Evolutionary conservation across 2,329 filamentous ascomycete species (phyloP).

Genomic region (Setomelanomma holmii): DNA sequence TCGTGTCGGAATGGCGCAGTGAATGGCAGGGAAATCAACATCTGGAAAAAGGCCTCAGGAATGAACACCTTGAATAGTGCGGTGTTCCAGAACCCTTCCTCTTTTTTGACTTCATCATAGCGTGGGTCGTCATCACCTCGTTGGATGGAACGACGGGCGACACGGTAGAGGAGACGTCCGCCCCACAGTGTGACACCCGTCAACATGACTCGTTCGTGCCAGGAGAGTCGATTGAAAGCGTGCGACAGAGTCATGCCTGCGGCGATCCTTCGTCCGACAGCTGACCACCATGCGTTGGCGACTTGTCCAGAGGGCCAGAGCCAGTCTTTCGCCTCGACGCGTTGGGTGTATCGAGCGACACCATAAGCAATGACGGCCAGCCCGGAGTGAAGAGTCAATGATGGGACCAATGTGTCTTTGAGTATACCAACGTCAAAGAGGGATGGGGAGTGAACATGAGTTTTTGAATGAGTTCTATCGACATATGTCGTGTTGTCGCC

Average conservation of each 20-base stretch:
- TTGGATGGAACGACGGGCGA: slow-evolving; percentile 57
- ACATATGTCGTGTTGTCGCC: slow-evolving; percentile 15
- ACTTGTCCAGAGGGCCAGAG: slow-evolving; percentile 64
- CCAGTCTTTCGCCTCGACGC: slow-evolving; percentile 68
- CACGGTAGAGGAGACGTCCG: slow-evolving; percentile 61
- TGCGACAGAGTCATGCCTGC: slow-evolving; percentile 55
- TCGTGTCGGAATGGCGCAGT: slow-evolving; percentile 62
- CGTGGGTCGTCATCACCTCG: slow-evolving; percentile 64
- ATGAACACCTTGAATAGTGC: slow-evolving; percentile 63
- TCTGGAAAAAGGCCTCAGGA: slow-evolving; percentile 65
- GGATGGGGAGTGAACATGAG: slow-evolving; percentile 38
- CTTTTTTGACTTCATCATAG: slow-evolving; percentile 61
- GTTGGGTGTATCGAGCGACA: slow-evolving; percentile 59
- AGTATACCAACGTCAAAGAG: slow-evolving; percentile 59
- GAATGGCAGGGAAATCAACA: slow-evolving; percentile 64
- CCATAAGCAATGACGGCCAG: slow-evolving; percentile 61
- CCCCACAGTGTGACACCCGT: slow-evolving; percentile 66
- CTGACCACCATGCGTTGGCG: slow-evolving; percentile 67
- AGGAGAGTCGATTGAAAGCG: slow-evolving; percentile 58
- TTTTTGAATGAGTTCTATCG: slow-evolving; percentile 42
- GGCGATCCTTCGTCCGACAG: slow-evolving; percentile 60
- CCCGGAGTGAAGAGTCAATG: slow-evolving; percentile 60
- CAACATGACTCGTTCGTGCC: slow-evolving; percentile 64
- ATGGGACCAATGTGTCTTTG: slow-evolving; percentile 62
- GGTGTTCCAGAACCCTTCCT: slow-evolving; percentile 64